Percentiles rank a stretch among this genome's conserved stretches.
Conservation (phyloP, 2,329 filamentous ascomycete species). For the Phaeomoniella chlamydospora region DNA sequence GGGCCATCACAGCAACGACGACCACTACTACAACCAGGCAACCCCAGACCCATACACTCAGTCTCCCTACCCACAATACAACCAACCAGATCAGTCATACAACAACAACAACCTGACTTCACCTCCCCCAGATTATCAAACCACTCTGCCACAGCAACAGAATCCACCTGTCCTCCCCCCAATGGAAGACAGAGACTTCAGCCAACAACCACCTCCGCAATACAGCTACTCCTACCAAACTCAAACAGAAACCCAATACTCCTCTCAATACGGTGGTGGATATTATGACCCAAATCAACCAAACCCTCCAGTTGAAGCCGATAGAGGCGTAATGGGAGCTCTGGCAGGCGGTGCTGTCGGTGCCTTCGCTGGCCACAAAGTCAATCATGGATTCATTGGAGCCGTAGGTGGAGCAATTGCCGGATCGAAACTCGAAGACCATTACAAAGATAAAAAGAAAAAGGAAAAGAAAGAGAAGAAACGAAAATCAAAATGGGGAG, state of each 20-base stretch:
- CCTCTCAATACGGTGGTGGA: slow-evolving; percentile 4
- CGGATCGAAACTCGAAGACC: slow-evolving; percentile 40
- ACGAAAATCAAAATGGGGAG: too few species aligned
- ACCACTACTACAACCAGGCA: too few species aligned
- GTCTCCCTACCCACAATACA: too few species aligned
- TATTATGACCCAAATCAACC: slow-evolving; percentile 4
- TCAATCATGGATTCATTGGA: slow-evolving; percentile 42
- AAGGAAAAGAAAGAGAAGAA: background rate
- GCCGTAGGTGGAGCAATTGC: slow-evolving; percentile 42
- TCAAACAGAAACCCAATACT: background rate
- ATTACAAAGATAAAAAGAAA: slow-evolving; percentile 25
- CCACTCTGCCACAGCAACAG: too few species aligned
- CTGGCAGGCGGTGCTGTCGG: slow-evolving; percentile 43
- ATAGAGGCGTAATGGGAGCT: slow-evolving; percentile 43
- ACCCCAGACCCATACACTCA: too few species aligned
- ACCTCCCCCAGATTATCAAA: too few species aligned
- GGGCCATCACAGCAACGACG: too few species aligned
- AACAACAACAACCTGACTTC: too few species aligned
- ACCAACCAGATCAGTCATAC: too few species aligned
- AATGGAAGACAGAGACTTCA: too few species aligned
- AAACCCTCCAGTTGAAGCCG: slow-evolving; percentile 25
- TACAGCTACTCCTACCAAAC: background rate
- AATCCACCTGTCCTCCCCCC: too few species aligned
- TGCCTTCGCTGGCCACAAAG: slow-evolving; percentile 40
- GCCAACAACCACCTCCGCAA: too few species aligned